Evolutionary conservation across 805 yeast genomes (phyloP), one percentile per base, ranked within the genome.

Genomic region (Diddensiella transvaalensis): DNA sequence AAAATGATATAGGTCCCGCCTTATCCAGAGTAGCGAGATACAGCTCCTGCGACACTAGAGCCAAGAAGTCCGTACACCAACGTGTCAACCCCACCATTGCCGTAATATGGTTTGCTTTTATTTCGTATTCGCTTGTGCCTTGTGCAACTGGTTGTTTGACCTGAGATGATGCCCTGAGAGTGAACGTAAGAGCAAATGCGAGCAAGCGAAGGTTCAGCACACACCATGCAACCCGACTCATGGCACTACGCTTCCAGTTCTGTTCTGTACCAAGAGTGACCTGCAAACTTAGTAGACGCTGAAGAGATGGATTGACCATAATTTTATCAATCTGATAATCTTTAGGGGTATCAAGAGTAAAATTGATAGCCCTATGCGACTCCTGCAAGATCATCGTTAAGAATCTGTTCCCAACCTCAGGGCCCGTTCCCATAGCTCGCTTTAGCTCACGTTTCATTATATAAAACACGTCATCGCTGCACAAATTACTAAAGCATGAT

Each of bases 11-110:
- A n/a, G 45, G 39, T 18, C 24, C 35, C 17, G 33, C 30, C 21
- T 45, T 40, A 2, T 56, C 49, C 3, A 53, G 44, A 6, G 60
- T 49, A 0, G 62, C 61, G 37, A 59, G 43, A 33, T 61, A 63
- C 48, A 69, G 74, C 55, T 91, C 96, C 63, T 90, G 95, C 47
- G 82, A 78, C 36, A 87, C 62, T 53, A 78, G 80, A 0, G 83
- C 79, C 47, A 87, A 72, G 51, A 87, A 78, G 61, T 89, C 96
- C 26, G 87, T 76, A 55, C 87, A 77, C 96, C 97, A 91, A 58
- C 87, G 79, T 5, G 85, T 79, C 35, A 85, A 78, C 0, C 97
- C 97, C n/a, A 87, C 65, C 56, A 71, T 57, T 3, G 61, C 47
- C 4, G 54, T 45, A 22, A 63, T 42, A 44, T 64, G 64, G 42